Percentiles rank a stretch among this genome's conserved stretches.
Conservation (phyloP, 2,329 filamentous ascomycete genomes). For the Tolypocladium tropicale region DNA sequence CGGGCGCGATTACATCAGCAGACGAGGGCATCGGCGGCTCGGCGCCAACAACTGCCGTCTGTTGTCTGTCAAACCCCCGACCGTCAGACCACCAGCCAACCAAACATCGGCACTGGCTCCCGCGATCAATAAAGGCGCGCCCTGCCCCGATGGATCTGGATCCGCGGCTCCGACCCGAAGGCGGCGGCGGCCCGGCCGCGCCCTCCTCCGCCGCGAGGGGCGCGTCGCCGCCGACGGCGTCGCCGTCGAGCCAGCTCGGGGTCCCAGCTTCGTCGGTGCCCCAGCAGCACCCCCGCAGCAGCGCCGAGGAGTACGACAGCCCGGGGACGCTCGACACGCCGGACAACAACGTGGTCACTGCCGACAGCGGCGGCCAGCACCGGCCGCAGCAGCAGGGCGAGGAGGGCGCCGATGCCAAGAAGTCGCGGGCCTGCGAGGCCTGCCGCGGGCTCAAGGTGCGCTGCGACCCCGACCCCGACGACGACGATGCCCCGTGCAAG, state of each 20-base stretch:
- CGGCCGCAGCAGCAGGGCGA: slow-evolving; percentile 4
- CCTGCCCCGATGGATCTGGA: slow-evolving; percentile 20
- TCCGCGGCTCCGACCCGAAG: slow-evolving; percentile 17
- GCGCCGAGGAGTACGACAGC: background rate
- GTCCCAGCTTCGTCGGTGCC: background rate
- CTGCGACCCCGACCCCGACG: slow-evolving; percentile 63
- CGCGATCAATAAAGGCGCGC: background rate
- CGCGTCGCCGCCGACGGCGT: background rate
- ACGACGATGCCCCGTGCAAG: slow-evolving; percentile 55
- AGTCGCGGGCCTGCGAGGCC: slow-evolving; percentile 63
- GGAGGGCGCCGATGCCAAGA: slow-evolving; percentile 24
- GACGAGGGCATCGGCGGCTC: slow-evolving; percentile 14
- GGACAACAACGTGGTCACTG: background rate
- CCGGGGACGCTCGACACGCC: background rate
- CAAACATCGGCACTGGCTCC: background rate
- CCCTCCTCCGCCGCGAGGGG: background rate
- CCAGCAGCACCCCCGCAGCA: background rate
- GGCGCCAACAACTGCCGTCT: slow-evolving; percentile 19
- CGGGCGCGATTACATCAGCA: no score
- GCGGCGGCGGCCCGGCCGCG: slow-evolving; percentile 12
- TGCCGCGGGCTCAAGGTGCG: slow-evolving; percentile 72
- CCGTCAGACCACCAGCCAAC: background rate
- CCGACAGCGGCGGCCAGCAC: background rate
- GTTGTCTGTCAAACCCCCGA: background rate
- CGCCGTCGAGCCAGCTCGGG: background rate